Base-by-base conservation (phyloP, 345 rosid species). In the Mallotus nudiflorus region DNA sequence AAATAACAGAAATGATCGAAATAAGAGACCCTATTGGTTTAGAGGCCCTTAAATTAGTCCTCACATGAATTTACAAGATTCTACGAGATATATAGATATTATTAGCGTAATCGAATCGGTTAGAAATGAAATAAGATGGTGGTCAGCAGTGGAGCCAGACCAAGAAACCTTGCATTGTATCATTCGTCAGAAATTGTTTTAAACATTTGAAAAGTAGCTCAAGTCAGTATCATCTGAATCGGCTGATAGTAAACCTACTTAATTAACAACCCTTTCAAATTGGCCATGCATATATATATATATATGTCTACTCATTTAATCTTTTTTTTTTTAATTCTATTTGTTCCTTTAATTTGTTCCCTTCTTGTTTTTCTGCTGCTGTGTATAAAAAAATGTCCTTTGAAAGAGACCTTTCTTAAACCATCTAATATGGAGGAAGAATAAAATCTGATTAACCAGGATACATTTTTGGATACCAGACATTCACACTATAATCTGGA, bases 141-240 rank as follows among this genome's bases (percentile, higher is more conserved):
- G 31, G 62, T 57, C 31, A 57, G n/a, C 16, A 57, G 40, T 57
- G 62, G 62, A 16, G 62, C 22, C 40, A 31, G 18, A 31, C 40
- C 8, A 29, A 31, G 62, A n/a, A 29, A 57, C 42, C 8, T 35
- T 6, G 11, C 54, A 69, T 68, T 54, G 22, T 52, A 44, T 33
- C 54, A 27, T 25, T 67, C 49, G 20, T 40, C 27, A 8, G 27
- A 18, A n/a, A 18, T 27, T 46, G 37, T 39, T 2, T 54, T 5
- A 22, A 51, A 69, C 22, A 25, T 20, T 52, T 48, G 14, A 57
- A 52, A 55, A 2, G 0, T 64, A 46, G 50, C 64, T 37, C 39
- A 27, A 19, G 74, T 78, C 74, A 13, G 54, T 22, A 40, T 75
- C 75, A 49, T 62, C 73, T 63, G 80, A 75, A 62, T 78, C 72